A percentile compares a stretch with the other conserved stretches of the same genome.
Evolutionary conservation across 495 filamentous ascomycete genomes (phyloP).

Genomic region (Aspergillus incahuasiensis): DNA sequence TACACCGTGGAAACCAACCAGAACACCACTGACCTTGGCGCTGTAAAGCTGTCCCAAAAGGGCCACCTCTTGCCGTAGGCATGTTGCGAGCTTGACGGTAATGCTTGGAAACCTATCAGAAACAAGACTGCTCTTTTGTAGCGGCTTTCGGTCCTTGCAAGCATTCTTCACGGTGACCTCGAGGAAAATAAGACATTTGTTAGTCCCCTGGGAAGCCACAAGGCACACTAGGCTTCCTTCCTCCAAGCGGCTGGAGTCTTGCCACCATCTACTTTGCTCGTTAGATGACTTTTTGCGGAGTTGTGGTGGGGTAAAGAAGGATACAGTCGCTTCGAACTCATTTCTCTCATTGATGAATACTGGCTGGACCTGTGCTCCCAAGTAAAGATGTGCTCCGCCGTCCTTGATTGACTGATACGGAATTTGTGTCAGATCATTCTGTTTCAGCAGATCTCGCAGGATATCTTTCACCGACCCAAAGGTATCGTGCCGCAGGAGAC

Average conservation of each 20-base stretch:
- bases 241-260: conserved; percentile 50
- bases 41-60: too few relatives aligned
- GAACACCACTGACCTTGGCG: too few relatives aligned
- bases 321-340: conserved; percentile 40
- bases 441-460: conserved; percentile 20
- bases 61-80: too few relatives aligned
- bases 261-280: conserved; percentile 53
- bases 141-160: too few relatives aligned
- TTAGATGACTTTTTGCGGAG: conserved; percentile 24
- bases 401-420: background rate
- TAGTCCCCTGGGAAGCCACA: conserved; percentile 40
- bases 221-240: conserved; percentile 57
- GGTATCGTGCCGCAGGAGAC: conserved; percentile 37
- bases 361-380: conserved; percentile 43
- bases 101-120: too few relatives aligned
- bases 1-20: too few relatives aligned
- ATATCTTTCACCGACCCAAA: conserved; percentile 40
- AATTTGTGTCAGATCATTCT: too few relatives aligned
- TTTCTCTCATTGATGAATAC: conserved; percentile 26
- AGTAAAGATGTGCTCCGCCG: conserved; percentile 18
- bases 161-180: too few relatives aligned
- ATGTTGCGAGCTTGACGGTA: too few relatives aligned
- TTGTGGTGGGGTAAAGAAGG: conserved; percentile 60
- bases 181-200: too few relatives aligned
- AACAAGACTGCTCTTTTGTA: too few relatives aligned